Percentiles rank a stretch among this genome's conserved stretches.
Conservation (phyloP, 495 filamentous ascomycete genomes). For the Pseudoneurospora amorphoporcata region DNA sequence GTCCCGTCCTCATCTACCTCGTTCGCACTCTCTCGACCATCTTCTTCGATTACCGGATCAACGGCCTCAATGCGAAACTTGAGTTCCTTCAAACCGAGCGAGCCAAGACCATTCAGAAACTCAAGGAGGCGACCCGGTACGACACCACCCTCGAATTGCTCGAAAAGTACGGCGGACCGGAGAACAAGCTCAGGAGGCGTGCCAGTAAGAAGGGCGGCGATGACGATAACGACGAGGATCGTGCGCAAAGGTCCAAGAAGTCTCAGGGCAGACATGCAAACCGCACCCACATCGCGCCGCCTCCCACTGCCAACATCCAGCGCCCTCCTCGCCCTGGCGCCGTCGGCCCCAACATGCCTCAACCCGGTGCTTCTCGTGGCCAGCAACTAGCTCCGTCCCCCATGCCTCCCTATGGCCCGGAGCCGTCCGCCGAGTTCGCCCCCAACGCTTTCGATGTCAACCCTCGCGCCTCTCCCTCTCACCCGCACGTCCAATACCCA, state of each 20-base stretch:
- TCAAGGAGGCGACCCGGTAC: slow-evolving; percentile 90
- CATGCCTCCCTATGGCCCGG: slow-evolving; percentile 16
- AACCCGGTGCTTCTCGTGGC: slow-evolving; percentile 6
- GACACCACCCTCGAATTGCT: slow-evolving; percentile 87
- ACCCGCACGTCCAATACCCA: slow-evolving; percentile 28
- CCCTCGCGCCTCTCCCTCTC: not conserved
- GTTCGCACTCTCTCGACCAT: slow-evolving; percentile 47
- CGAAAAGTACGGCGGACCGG: slow-evolving; percentile 78
- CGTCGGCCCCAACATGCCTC: slow-evolving; percentile 4
- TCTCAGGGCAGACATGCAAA: slow-evolving; percentile 10
- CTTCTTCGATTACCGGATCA: slow-evolving; percentile 78
- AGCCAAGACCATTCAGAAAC: slow-evolving; percentile 78
- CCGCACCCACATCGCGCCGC: slow-evolving; percentile 57
- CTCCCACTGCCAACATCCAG: slow-evolving; percentile 80
- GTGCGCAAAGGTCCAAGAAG: slow-evolving; percentile 9
- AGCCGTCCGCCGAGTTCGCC: slow-evolving; percentile 41
- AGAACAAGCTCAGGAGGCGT: slow-evolving; percentile 33
- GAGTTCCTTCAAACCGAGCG: slow-evolving; percentile 67
- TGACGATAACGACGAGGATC: slow-evolving; percentile 11
- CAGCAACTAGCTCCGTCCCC: slow-evolving; percentile 15
- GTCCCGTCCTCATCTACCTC: slow-evolving; percentile 69
- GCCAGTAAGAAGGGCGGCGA: slow-evolving; percentile 23
- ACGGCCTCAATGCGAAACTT: slow-evolving; percentile 52
- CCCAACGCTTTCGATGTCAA: slow-evolving; percentile 46
- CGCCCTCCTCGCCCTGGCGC: slow-evolving; percentile 10